Percentiles rank a stretch among this genome's conserved stretches.
phyloP scores from a whole-genome alignment of 495 filamentous ascomycete species.

The Patellaria atrata region DNA sequence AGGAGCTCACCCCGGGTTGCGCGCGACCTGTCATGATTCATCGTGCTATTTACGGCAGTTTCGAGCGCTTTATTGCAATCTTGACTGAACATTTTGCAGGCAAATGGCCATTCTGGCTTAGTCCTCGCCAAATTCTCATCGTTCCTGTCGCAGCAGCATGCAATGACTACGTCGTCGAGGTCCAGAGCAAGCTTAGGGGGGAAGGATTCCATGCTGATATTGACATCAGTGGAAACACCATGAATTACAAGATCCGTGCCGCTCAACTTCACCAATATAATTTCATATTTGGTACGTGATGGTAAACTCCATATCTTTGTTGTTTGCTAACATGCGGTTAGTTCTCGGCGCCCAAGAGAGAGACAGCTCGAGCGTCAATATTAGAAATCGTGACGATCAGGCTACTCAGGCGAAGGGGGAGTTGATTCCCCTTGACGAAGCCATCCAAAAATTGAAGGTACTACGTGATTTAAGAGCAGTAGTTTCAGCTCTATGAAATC shows the following conservation, averaged over 20 bases:
- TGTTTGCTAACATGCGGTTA: no score
- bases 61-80: conserved; percentile 92
- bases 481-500: no score
- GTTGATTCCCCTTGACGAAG: conserved; percentile 62
- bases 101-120: conserved; percentile 98
- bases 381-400: conserved; percentile 79
- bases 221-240: conserved; percentile 77
- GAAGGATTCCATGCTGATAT: conserved; percentile 67
- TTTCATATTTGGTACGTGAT: conserved; percentile 61
- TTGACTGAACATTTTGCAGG: conserved; percentile 89
- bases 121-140: conserved; percentile 79
- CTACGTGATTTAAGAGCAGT: conserved; percentile 52
- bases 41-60: conserved; percentile 81
- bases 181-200: conserved; percentile 45
- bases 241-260: conserved; percentile 90
- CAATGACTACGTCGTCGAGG: conserved; percentile 76
- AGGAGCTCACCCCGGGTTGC: conserved; percentile 49
- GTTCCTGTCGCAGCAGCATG: conserved; percentile 78
- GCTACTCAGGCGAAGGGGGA: conserved; percentile 62
- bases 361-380: conserved; percentile 65
- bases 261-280: conserved; percentile 84
- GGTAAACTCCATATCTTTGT: not conserved
- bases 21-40: conserved; percentile 95
- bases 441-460: conserved; percentile 52
- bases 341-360: conserved; percentile 77